Evolutionary conservation across 1,284 basidiomycete species (phyloP).

Genomic region (Ceratobasidium sp.): DNA sequence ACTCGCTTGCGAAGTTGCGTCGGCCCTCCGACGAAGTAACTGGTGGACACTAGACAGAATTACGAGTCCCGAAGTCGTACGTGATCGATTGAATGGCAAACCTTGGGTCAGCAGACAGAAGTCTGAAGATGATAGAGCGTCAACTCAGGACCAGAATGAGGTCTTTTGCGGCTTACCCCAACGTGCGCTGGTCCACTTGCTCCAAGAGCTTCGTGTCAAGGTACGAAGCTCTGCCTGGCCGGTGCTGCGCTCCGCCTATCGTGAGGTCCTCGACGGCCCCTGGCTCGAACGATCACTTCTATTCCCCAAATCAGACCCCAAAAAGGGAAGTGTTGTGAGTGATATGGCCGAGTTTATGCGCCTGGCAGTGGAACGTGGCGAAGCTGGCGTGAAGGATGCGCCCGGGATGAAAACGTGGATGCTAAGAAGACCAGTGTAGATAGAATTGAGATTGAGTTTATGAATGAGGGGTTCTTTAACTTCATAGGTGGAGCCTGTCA

Average conservation of each 20-base stretch:
- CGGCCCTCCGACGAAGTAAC: constrained; percentile 22
- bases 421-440: constrained; percentile 8
- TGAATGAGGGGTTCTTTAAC: too few relatives aligned
- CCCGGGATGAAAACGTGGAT: constrained; percentile 9
- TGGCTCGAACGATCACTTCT: constrained; percentile 35
- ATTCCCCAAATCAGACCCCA: background rate
- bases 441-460: too few relatives aligned
- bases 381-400: constrained; percentile 23
- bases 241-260: constrained; percentile 26
- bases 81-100: constrained; percentile 4
- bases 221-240: constrained; percentile 26
- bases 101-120: constrained; percentile 7
- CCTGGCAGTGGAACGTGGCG: constrained; percentile 4
- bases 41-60: constrained; percentile 22
- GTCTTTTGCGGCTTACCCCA: background rate
- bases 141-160: background rate
- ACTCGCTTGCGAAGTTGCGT: constrained; percentile 18
- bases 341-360: constrained; percentile 27
- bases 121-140: background rate
- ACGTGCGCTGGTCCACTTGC: constrained; percentile 10
- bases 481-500: too few relatives aligned
- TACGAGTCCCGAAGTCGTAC: constrained; percentile 1
- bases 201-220: constrained; percentile 18
- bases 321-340: background rate
- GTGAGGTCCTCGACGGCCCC: constrained; percentile 7